Base-by-base conservation (phyloP, 495 filamentous ascomycete genomes). In the Aspergillus nanangensis region DNA sequence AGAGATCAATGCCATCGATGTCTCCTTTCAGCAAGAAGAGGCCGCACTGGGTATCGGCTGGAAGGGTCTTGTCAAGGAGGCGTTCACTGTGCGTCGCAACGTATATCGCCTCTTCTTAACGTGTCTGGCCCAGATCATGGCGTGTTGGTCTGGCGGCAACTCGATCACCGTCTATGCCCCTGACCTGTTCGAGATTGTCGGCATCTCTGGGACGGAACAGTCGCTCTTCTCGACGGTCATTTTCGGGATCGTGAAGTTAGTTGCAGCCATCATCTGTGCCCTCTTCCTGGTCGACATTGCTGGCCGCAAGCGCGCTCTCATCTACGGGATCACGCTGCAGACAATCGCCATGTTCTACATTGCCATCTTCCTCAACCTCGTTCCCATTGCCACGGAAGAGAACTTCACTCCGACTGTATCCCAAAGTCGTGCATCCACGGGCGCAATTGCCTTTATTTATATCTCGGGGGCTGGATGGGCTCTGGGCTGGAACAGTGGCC, bases 221-320 rank as follows among this genome's bases (percentile, higher is more conserved):
- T 54, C 51, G 13, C 59, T 73, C n/a, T 57, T 73, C 29, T 64
- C 67, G 0, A 70, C 72, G 0, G 72, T 67, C 5, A 57, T 74
- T 17, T 72, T 70, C 18, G 71, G 61, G 4, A 53, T 64, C 2
- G 67, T 69, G 20, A 74, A 69, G 49, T 80, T 75, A 18, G 61
- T 62, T 8, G 59, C 74, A 42, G 82, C 79, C 13, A 59, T 69
- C 19, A 33, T 70, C n/a, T 86, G 82, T 64, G 66, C 84, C 8
- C 40, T 82, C 25, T 83, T 85, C 55, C 72, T 79, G 38, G 78
- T 80, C 25, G 83, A 89, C 56, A 76, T 79, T 2, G 65, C 86
- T 4, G 85, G 84, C 8, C 73, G 83, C 3, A 72, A 79, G 5
- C 73, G 78, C 9, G 81, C 78, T 29, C 35, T 65, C 4, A 34